Evolutionary conservation across 2,329 filamentous ascomycete species (phyloP).

Genomic region (Claviceps capensis): DNA sequence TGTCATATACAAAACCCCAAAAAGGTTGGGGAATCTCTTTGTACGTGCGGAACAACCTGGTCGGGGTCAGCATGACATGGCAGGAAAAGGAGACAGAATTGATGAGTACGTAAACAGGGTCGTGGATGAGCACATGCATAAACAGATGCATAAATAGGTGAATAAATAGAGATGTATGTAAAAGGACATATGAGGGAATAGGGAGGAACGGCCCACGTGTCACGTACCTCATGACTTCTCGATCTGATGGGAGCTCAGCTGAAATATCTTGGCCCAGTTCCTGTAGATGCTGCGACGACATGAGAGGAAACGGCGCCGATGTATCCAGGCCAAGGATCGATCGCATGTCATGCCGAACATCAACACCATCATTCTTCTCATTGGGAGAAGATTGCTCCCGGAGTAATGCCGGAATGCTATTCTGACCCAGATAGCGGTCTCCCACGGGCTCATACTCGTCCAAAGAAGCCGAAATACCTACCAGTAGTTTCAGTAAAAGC

Average conservation of each 20-base stretch:
- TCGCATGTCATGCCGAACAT: conserved; percentile 51
- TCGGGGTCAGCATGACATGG: neutral
- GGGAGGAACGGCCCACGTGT: neutral
- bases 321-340: conserved; percentile 53
- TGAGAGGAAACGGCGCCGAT: conserved; percentile 52
- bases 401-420: conserved; percentile 53
- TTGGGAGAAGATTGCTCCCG: conserved; percentile 44
- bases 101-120: too few relatives aligned
- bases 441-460: conserved; percentile 43
- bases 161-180: too few relatives aligned
- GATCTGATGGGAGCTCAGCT: conserved; percentile 46
- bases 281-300: conserved; percentile 50
- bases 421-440: conserved; percentile 51
- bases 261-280: conserved; percentile 46
- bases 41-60: conserved; percentile 49
- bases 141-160: too few relatives aligned
- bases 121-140: too few relatives aligned
- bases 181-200: neutral
- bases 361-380: conserved; percentile 37
- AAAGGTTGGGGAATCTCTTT: conserved; percentile 55
- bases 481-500: neutral
- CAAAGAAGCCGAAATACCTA: conserved; percentile 23
- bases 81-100: neutral
- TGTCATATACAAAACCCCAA: conserved; percentile 54
- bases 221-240: conserved; percentile 54